phyloP scores from a whole-genome alignment of 495 filamentous ascomycete species.

The Daldinia caldariorum region DNA sequence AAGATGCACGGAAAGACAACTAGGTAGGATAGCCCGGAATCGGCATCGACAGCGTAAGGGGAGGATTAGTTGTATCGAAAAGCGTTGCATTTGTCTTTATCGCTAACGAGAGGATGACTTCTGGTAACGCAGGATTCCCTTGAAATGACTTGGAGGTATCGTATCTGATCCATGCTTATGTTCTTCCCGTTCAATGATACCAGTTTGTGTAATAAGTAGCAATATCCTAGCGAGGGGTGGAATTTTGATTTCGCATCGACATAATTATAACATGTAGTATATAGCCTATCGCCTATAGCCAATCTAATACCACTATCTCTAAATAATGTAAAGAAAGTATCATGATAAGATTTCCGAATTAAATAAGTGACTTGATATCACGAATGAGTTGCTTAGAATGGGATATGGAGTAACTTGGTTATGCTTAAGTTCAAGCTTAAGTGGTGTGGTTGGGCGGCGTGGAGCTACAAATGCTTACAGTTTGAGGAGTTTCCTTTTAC shows the following conservation, averaged over 20 bases:
- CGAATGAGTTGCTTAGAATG: too few relatives aligned
- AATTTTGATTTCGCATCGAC: neutral
- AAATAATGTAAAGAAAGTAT: too few relatives aligned
- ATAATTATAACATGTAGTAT: neutral
- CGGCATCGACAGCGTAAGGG: conserved; percentile 10
- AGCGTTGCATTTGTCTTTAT: neutral
- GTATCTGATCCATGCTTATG: neutral
- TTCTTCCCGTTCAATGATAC: conserved; percentile 13
- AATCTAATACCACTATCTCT: too few relatives aligned
- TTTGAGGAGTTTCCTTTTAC: conserved; percentile 9
- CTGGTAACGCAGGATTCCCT: neutral
- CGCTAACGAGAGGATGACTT: conserved; percentile 10
- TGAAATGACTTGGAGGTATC: conserved; percentile 7
- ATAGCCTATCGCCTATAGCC: neutral
- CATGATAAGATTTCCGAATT: too few relatives aligned
- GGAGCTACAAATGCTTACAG: neutral
- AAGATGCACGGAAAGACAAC: conserved; percentile 39
- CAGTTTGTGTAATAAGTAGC: conserved; percentile 2
- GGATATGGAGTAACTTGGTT: too few relatives aligned
- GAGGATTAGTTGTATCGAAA: neutral
- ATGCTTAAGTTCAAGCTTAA: neutral
- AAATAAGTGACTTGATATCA: too few relatives aligned
- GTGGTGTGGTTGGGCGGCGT: neutral
- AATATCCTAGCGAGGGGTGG: neutral
- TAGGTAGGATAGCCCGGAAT: conserved; percentile 16